Base-by-base conservation (phyloP, 1,139 yeast species). In the Protomyces inouyei region DNA sequence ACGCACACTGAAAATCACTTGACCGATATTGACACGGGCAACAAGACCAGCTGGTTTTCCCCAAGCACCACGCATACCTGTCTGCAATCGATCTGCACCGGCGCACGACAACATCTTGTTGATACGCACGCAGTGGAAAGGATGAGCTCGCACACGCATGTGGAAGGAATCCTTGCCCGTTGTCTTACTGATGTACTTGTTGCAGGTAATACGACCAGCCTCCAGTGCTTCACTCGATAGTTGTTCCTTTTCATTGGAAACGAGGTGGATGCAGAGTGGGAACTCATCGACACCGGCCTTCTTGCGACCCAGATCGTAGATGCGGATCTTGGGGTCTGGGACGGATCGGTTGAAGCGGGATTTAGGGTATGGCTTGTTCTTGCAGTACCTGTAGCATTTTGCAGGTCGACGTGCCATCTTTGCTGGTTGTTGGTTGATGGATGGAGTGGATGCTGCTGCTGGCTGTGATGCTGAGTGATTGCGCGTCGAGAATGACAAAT, bases 51-150 rank as follows among this genome's bases (percentile, higher is more conserved):
- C 97, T 78, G 98, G 98, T 85, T 93, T 93, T 89, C 98, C 98
- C 98, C 98, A 93, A 79, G 98, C 98, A 86, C 96, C 96, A 89
- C 98, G 92, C 98, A 93, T 93, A 90, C 98, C 98, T 85, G 95
- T 98, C 85, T 93, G 98, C 83, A 93, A 87, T 88, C 98, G 90
- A 92, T 93, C 98, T 80, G 98, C 98, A 88, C 98, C 98, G 84
- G 98, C 98, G 86, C 98, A 93, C 78, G 98, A 93, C 96, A 93
- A 90, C 98, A 93, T 93, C 88, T 93, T 93, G 93, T 93, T 93
- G 86, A 93, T 93, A 85, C 98, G 89, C 82, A 93, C 88, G 75
- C 95, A 98, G 86, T 93, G 98, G 98, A 88, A 95, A 76, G 98
- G 98, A 83, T 93, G 98, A 78, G 92, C 98, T 85, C 98, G 92